phyloP scores from a whole-genome alignment of 805 yeast genomes.

The Hermanozyma aechmeae region DNA sequence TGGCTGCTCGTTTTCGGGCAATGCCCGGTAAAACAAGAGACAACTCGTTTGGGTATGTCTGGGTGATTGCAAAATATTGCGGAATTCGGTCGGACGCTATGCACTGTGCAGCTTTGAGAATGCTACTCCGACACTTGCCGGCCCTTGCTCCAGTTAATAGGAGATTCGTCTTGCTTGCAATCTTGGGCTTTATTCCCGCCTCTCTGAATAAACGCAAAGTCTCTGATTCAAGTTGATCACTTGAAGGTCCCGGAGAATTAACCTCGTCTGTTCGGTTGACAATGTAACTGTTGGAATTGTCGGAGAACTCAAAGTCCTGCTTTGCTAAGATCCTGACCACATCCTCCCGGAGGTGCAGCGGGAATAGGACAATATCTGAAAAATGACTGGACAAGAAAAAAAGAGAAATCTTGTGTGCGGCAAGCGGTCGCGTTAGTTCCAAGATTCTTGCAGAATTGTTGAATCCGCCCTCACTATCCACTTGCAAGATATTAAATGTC shows the following conservation, averaged over 20 bases:
- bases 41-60: slow-evolving; percentile 42
- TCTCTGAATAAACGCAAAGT: slow-evolving; percentile 4
- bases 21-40: slow-evolving; percentile 40
- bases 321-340: slow-evolving; percentile 38
- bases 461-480: slow-evolving; percentile 50
- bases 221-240: slow-evolving; percentile 1
- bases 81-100: slow-evolving; percentile 24
- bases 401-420: slow-evolving; percentile 45
- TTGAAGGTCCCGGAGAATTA: not conserved
- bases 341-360: slow-evolving; percentile 31
- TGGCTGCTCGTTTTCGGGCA: slow-evolving; percentile 18
- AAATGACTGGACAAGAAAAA: slow-evolving; percentile 57
- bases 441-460: slow-evolving; percentile 43
- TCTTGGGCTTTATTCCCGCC: slow-evolving; percentile 31
- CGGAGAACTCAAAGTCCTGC: slow-evolving; percentile 35
- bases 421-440: slow-evolving; percentile 50
- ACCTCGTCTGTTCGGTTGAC: slow-evolving; percentile 2
- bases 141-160: slow-evolving; percentile 53
- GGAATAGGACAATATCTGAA: slow-evolving; percentile 56
- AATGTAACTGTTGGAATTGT: slow-evolving; percentile 34
- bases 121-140: slow-evolving; percentile 32
- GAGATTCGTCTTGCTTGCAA: slow-evolving; percentile 30
- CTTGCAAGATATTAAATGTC: slow-evolving; percentile 43
- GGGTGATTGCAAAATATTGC: slow-evolving; percentile 43
- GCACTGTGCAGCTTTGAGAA: slow-evolving; percentile 33